Conservation (phyloP, 345 rosid species). For the Sisymbrium altissimum region DNA sequence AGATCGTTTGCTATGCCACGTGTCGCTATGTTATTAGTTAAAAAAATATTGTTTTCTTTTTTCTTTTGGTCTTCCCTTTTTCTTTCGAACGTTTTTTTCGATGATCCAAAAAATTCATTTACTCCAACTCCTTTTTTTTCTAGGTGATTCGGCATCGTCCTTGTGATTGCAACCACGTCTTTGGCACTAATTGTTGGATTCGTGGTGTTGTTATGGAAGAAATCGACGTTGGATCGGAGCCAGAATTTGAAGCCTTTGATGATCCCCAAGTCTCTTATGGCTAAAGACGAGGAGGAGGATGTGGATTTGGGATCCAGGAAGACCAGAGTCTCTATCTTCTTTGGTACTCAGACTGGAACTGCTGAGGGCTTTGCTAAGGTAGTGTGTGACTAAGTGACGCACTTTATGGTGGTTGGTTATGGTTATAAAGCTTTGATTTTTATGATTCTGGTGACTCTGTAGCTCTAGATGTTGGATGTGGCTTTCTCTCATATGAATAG, state of each 20-base stretch:
- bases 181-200: conserved; percentile 51
- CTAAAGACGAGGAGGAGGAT: conserved; percentile 48
- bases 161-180: conserved; percentile 53
- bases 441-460: not conserved
- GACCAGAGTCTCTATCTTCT: conserved; percentile 61
- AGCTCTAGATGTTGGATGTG: not conserved
- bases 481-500: not conserved
- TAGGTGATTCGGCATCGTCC: conserved; percentile 36
- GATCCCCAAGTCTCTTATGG: conserved; percentile 42
- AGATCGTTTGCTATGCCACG: too few species aligned
- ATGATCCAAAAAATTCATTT: too few species aligned
- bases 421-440: not conserved
- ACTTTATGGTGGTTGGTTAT: not conserved
- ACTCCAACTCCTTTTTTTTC: too few species aligned
- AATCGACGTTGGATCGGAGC: conserved; percentile 47
- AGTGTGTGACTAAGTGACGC: not conserved
- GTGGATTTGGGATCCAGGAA: conserved; percentile 48
- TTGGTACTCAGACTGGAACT: conserved; percentile 82
- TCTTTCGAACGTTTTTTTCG: too few species aligned
- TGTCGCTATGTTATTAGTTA: too few species aligned
- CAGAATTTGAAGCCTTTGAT: conserved; percentile 48
- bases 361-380: conserved; percentile 89
- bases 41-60: too few species aligned
- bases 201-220: conserved; percentile 53
- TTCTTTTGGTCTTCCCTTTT: too few species aligned